Base-by-base conservation (phyloP, 768 basidiomycete species). In the Panus rudis region DNA sequence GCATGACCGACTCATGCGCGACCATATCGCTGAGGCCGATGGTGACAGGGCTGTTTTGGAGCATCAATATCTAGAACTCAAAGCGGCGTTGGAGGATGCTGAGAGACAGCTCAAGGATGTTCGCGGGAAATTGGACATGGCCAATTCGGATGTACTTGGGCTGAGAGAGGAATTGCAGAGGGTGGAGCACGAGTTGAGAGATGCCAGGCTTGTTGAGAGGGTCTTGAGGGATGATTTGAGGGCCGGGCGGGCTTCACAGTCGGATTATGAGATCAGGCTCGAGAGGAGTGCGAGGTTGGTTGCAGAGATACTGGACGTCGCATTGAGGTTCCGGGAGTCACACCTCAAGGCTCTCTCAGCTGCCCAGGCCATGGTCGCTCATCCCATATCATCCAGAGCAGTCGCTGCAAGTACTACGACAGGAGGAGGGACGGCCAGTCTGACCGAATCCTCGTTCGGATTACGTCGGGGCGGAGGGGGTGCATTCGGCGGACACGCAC, bases 21-120 rank as follows among this genome's bases (percentile, higher is more conserved):
- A 96, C 58, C 87, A 92, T 53, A 83, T 86, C 42, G 86, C 86
- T 3, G 93, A 98, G 61, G 88, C 92, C 12, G 91, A 96, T 55
- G 88, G 92, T 1, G 92, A 97, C 60, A 78, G 91, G 6, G 92
- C 92, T 0, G 90, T 94, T 12, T 69, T 96, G 35, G 92, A 96
- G 63, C 81, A 92, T 39, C 86, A 92, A 60, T 82, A 86, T 58
- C 78, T 75, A 30, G 86, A 88, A 57, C 65, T 88, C 27, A 73
- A 75, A 50, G 78, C 77, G 1, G 69, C 71, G 6, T 63, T 83
- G 39, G 85, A 84, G 43, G 69, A 73, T 45, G 68, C 72, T 12
- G 74, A 78, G 41, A 71, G 73, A 8, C 76, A 84, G 51, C 57
- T 87, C 14, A 81, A 80, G 55, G 80, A 84, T 28, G 64, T 79